phyloP scores from a whole-genome alignment of 2,329 filamentous ascomycete species.

The Fusarium foetens region DNA sequence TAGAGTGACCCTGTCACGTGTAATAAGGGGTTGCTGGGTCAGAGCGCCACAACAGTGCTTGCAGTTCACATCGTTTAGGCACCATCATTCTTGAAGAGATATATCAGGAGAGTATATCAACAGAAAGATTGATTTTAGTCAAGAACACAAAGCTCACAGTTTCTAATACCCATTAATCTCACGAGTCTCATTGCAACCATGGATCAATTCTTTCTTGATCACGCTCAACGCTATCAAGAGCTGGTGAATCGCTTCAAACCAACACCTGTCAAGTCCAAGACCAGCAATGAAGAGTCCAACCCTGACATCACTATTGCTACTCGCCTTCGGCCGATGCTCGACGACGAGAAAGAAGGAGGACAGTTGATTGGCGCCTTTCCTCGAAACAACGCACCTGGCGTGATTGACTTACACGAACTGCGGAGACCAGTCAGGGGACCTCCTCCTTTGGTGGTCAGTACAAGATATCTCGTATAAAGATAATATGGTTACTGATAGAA shows the following conservation, averaged over 20 bases:
- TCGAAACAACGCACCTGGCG: neutral
- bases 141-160: neutral
- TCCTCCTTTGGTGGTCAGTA: constrained; percentile 47
- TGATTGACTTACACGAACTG: constrained; percentile 53
- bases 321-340: constrained; percentile 51
- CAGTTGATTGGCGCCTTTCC: constrained; percentile 41
- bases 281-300: constrained; percentile 10
- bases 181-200: constrained; percentile 21
- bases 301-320: constrained; percentile 51
- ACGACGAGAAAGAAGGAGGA: constrained; percentile 47
- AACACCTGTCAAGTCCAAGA: constrained; percentile 5
- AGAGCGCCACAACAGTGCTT: constrained; percentile 19
- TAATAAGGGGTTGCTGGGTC: constrained; percentile 26
- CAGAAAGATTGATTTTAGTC: too few species aligned
- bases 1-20: neutral
- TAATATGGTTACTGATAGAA: neutral
- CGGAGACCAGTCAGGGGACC: constrained; percentile 47
- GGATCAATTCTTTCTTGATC: constrained; percentile 49
- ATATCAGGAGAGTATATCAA: constrained; percentile 7
- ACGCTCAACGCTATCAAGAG: constrained; percentile 44
- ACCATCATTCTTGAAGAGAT: constrained; percentile 4
- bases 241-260: constrained; percentile 47
- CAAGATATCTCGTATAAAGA: neutral
- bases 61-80: constrained; percentile 24
- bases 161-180: neutral